Evolutionary conservation across 805 yeast genomes (phyloP), one percentile per base, ranked within the genome.

Genomic region (Spathaspora sp.): DNA sequence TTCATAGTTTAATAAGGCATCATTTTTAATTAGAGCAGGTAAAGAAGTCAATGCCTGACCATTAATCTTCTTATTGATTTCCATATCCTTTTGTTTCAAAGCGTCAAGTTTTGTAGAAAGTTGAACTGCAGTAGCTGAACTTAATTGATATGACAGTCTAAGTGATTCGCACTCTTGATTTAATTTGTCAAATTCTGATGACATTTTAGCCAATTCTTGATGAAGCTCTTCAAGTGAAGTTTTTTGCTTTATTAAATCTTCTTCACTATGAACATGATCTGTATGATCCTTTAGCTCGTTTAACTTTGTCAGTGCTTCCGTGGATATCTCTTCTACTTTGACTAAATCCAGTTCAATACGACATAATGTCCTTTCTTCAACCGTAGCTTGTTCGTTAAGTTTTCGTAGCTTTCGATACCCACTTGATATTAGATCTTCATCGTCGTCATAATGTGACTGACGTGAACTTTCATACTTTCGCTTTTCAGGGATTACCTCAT

Each of bases 1-100:
- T 45, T 70, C 72, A 47, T 64, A 63, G 23, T 57, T 61, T 14
- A 63, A 54, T 1, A 67, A 39, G n/a, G 67, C 72, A 42, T 73
- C 77, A 49, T 64, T 66, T 32, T 63, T 61, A 12, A 70, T 58
- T 39, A 73, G 60, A 2, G 67, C 55, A 0, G 78, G 78, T 23
- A 74, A 59, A 1, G 65, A 51, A 23, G 58, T 61, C 57, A 67
- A 64, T 2, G 78, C 78, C 1, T 72, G 70, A 0, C 75, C 73
- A 38, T 60, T 59, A 5, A 66, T 42, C 51, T 68, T 68, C 11
- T 42, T 40, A 12, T 54, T 56, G 5, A 70, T 55, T 40, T 50
- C 52, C 0, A 17, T 29, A 42, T 64, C 62, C 23, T 55, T 58
- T 2, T 56, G 61, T 44, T 61, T 64, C 5, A 63, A 52, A 7